Conservation (phyloP, 495 filamentous ascomycete genomes). For the Neurospora cerealis region DNA sequence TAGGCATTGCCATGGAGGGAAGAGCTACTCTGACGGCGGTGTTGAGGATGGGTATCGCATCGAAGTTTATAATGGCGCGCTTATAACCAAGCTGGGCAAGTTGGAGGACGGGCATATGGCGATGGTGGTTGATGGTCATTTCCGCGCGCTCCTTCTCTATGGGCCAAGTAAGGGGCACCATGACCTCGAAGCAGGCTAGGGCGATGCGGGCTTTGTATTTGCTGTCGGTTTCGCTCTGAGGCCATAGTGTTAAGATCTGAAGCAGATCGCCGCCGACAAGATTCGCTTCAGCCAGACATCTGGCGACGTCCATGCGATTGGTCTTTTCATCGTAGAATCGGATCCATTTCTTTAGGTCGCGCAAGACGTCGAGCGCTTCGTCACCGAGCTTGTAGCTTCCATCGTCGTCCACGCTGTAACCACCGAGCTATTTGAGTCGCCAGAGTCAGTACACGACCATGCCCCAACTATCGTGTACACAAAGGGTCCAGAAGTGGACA, state of each 20-base stretch:
- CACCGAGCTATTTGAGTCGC: constrained; percentile 59
- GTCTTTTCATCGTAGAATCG: constrained; percentile 89
- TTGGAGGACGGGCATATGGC: constrained; percentile 80
- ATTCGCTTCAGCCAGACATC: constrained; percentile 87
- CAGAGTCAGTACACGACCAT: not conserved
- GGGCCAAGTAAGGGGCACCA: constrained; percentile 94
- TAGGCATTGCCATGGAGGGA: constrained; percentile 73
- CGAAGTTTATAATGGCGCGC: constrained; percentile 70
- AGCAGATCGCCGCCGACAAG: constrained; percentile 83
- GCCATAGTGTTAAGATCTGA: constrained; percentile 78
- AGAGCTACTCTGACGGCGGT: constrained; percentile 71
- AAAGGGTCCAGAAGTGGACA: constrained; percentile 21
- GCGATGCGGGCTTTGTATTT: constrained; percentile 62
- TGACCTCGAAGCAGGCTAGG: constrained; percentile 79
- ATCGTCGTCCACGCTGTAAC: constrained; percentile 68
- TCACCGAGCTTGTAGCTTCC: constrained; percentile 77
- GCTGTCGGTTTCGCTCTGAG: constrained; percentile 57
- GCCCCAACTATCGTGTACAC: not conserved
- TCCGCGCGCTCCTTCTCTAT: constrained; percentile 62
- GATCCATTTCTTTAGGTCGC: constrained; percentile 89
- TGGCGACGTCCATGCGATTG: constrained; percentile 89
- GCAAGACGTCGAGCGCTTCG: constrained; percentile 82
- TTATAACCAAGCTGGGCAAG: constrained; percentile 86
- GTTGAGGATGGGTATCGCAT: constrained; percentile 63
- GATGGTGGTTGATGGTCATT: constrained; percentile 88